These are phyloP conservation scores for Ceratocystiopsis brevicomis DNA, from an alignment of 2,329 filamentous ascomycete species.

Conservation along the genomic window DNA sequence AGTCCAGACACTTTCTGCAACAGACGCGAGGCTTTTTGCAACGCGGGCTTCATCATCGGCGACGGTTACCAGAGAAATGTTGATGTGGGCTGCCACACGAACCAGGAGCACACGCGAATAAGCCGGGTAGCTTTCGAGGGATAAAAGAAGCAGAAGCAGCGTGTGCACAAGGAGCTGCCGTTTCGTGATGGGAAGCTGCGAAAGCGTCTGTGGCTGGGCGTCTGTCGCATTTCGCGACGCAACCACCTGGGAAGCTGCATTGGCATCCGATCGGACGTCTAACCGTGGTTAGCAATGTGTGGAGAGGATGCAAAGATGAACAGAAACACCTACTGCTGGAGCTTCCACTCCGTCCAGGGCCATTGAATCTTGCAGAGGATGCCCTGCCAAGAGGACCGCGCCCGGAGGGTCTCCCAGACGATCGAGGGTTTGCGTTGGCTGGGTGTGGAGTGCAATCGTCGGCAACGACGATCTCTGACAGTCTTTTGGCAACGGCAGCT, in stretches of 20 bases:
- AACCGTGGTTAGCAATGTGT: too few relatives aligned
- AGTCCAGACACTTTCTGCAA: constrained; percentile 46
- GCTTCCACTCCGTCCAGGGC: too few relatives aligned
- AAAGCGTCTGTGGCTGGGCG: too few relatives aligned
- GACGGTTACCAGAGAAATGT: constrained; percentile 44
- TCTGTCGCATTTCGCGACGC: too few relatives aligned
- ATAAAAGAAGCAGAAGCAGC: constrained; percentile 52
- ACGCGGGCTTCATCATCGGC: constrained; percentile 57
- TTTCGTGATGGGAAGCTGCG: constrained; percentile 17
- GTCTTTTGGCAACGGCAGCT: constrained; percentile 44
- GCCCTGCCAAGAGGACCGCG: too few relatives aligned
- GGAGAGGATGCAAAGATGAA: too few relatives aligned
- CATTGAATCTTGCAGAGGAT: too few relatives aligned
- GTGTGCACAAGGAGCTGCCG: constrained; percentile 51
- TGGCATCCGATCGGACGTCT: too few relatives aligned
- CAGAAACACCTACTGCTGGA: too few relatives aligned
- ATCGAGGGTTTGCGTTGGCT: constrained; percentile 5
- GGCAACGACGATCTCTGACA: constrained; percentile 46
- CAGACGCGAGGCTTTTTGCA: constrained; percentile 53
- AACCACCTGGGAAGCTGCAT: too few relatives aligned
- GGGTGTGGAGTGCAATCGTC: constrained; percentile 19
- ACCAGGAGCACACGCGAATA: constrained; percentile 56
- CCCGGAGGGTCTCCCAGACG: too few relatives aligned
- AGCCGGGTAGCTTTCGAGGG: constrained; percentile 57
- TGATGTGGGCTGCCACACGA: constrained; percentile 49